Percentiles rank a stretch among this genome's conserved stretches.
phyloP scores from a whole-genome alignment of 768 basidiomycete species.

The Mycena sanguinolenta region DNA sequence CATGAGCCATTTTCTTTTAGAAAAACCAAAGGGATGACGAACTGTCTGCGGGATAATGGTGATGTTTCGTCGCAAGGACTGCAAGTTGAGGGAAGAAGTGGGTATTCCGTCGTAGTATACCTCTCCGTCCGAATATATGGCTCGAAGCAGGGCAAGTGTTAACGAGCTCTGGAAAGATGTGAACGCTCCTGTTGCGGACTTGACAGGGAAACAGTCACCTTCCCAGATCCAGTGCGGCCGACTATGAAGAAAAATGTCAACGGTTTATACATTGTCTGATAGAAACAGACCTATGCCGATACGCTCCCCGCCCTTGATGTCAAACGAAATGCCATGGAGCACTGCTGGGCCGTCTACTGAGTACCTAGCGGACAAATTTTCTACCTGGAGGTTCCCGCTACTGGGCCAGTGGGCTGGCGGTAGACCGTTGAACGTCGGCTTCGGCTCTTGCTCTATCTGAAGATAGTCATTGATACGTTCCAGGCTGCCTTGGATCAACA shows the following conservation, averaged over 20 bases:
- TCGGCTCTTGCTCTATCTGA: conserved; percentile 69
- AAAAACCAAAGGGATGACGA: conserved; percentile 53
- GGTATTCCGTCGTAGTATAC: conserved; percentile 58
- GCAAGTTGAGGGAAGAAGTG: conserved; percentile 55
- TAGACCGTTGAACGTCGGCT: conserved; percentile 51
- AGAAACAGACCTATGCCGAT: conserved; percentile 20
- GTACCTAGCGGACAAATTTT: conserved; percentile 69
- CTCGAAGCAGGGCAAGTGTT: conserved; percentile 56
- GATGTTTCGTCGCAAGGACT: conserved; percentile 58
- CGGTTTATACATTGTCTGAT: neutral
- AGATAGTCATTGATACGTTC: conserved; percentile 82
- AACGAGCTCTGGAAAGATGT: conserved; percentile 25
- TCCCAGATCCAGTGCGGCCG: conserved; percentile 59
- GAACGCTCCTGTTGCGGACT: conserved; percentile 32
- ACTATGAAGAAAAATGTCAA: conserved; percentile 38
- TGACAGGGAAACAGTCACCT: conserved; percentile 52
- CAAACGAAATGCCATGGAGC: conserved; percentile 43
- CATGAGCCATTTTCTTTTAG: neutral
- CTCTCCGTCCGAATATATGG: conserved; percentile 57
- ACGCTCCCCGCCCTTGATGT: conserved; percentile 55
- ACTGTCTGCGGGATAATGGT: conserved; percentile 55
- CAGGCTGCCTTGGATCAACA: conserved; percentile 45
- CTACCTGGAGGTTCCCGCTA: conserved; percentile 66
- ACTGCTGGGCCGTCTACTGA: conserved; percentile 67
- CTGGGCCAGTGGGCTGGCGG: conserved; percentile 80